Base-by-base conservation (phyloP, 495 filamentous ascomycete genomes). In the Corynascus novoguineensis region DNA sequence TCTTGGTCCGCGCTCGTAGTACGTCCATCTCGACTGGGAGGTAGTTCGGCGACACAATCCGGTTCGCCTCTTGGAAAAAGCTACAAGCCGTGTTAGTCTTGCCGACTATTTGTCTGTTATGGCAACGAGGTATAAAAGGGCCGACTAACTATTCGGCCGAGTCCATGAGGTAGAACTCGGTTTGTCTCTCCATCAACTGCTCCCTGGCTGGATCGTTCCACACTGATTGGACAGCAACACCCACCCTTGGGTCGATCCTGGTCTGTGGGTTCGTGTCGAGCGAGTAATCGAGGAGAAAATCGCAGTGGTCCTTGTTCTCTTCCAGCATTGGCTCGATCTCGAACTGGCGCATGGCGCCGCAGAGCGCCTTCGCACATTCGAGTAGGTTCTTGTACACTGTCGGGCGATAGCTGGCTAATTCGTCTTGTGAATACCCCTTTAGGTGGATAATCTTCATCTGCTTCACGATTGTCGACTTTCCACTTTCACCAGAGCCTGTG, bases 391-490 rank as follows among this genome's bases (percentile, higher is more conserved):
- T 97, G 78, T 95, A 98, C 38, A 98, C 89, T 28, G 92, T 97
- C 49, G 95, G 81, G 38, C 93, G 88, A 73, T 98, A 97, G 63
- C 95, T 81, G 47, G 85, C 86, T 50, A 97, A 81, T 69, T 98
- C 93, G 61, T 97, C 91, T 57, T 86, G 80, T 3, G 88, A 87
- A 71, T 97, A 98, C 55, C 93, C 93, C 73, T 95, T 95, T 65
- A 97, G 88, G 66, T 97, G 93, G 62, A 97, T 97, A 66, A 98
- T 97, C 74, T 98, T 98, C 93, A 97, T 98, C 79, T 97, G 93
- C 72, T 97, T 97, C 60, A 98, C 93, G 61, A 97, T 97, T 4
- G 93, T 98, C 47, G 93, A 97, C 73, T 98, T 98, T 48, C 93
- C 93, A 73, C 92, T 97, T 79, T 98, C 93, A 57, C 93, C 93